A percentile compares a stretch with the other conserved stretches of the same genome.
These are phyloP conservation scores for Moricandia arvensis DNA, from an alignment of 345 rosid genomes.

Conservation along the genomic window DNA sequence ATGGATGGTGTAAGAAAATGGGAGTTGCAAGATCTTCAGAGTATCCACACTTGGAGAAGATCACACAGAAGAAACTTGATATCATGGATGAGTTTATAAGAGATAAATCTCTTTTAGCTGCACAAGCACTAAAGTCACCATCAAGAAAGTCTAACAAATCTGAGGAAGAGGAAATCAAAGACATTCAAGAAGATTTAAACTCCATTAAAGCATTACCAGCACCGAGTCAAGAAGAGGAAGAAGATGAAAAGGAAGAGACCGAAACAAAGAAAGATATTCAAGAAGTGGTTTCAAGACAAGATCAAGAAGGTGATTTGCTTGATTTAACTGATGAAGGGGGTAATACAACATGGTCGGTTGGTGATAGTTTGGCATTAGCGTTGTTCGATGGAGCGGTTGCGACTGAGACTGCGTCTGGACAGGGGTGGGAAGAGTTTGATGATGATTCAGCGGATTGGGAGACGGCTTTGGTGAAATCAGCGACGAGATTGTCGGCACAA, in stretches of 20 bases:
- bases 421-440: conserved; percentile 60
- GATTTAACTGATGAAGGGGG: not conserved
- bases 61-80: not conserved
- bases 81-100: not conserved
- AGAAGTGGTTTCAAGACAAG: not conserved
- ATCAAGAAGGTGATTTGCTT: not conserved
- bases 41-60: not conserved
- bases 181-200: not conserved
- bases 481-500: conserved; percentile 45
- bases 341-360: not conserved
- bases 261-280: not conserved
- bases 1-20: not conserved
- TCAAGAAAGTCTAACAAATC: not conserved
- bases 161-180: not conserved
- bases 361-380: not conserved
- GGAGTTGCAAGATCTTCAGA: not conserved
- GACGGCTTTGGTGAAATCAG: conserved; percentile 60
- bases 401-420: conserved; percentile 14
- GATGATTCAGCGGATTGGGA: conserved; percentile 70
- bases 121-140: not conserved
- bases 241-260: not conserved
- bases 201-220: not conserved
- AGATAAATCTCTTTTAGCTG: not conserved
- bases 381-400: not conserved
- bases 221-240: not conserved